Evolutionary conservation across 768 basidiomycete genomes (phyloP), one percentile per base, ranked within the genome.

Genomic region (Strobilomyces dryophilus): DNA sequence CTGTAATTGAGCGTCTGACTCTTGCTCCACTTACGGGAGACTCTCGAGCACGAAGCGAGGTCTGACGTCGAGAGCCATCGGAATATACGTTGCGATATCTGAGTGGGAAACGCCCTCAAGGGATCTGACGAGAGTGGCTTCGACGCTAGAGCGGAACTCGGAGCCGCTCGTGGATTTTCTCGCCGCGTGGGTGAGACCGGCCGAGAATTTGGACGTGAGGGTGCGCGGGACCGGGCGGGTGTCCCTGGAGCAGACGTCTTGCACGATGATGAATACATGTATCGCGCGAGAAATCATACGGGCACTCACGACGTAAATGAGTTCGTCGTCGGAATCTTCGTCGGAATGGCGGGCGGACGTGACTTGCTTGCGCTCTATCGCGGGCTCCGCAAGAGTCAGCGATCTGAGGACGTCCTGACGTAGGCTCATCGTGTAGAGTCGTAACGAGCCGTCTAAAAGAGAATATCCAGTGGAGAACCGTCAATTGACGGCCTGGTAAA

Each of bases 1-100:
- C 94, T 85, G 66, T 95, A 95, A 70, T 97, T 97, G 54, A 95
- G 68, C 0, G 92, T 89, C 72, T 94, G 91, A 57, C 90, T 93
- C 66, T 83, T 83, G 54, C 77, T 80, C 94, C 94, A 97, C 71
- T 92, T 89, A 69, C 80, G 85, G 44, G 82, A 91, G 5, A 95
- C 92, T 32, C 85, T 70, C 21, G 92, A 80, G 62, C 91, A 94
- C 50, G 80, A 77, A 5, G 89, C 85, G 36, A 95, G 79, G 51
- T 91, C 84, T 52, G 70, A 70, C 27, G 87, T 71, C 12, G 79
- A 69, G 7, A 97, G 73, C 47, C 71, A 69, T 1, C 78, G 67
- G 63, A 95, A 93, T 52, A 95, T 83, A 17, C 80, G 75, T 61
- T 95, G 92, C 1, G 85, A 85, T 18, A 94, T 62, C 58, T 92